Base-by-base conservation (phyloP, 208 protist species). In the Leishmania braziliensis region DNA sequence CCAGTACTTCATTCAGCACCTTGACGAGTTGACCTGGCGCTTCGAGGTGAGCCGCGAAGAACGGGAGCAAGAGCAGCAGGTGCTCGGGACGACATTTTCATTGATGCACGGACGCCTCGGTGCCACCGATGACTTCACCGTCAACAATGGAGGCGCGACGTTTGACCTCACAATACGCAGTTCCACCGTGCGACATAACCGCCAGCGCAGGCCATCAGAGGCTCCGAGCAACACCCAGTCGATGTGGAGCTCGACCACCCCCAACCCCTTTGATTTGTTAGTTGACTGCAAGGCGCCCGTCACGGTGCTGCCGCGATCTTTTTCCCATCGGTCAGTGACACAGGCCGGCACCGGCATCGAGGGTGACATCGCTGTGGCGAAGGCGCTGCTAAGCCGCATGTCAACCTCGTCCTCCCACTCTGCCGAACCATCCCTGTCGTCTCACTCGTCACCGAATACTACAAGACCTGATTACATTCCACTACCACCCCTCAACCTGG, bases 21-120 rank as follows among this genome's bases (percentile, higher is more conserved):
- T 83, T 69, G 88, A 91, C 56, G 75, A 77, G 26, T 73, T 86
- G 18, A 70, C 54, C 20, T 93, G 90, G 90, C 75, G 81, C 78
- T 92, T 90, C 75, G 88, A 90, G 81, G 78, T 87, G 80, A 84
- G 46, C 46, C 50, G 66, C 18, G 16, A 81, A 51, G 83, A 89
- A 75, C 82, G 54, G 8, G 70, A 83, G 72, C 75, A 79, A 36
- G 74, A 84, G 79, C 72, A 81, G 10, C 74, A 87, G 60, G 71
- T 89, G 53, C 78, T 92, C 43, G 53, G 72, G 54, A 81, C 51
- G 26, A 76, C 63, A 53, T 69, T 58, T 4, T 58, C 76, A 77
- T 20, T 65, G 9, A 36, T 4, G 46, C 50, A 46, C 39, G 53
- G n/a, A 29, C 53, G 51, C 54, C 48, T 60, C 58, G 65, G 48